These are phyloP conservation scores for Pseudevernia furfuracea DNA, from an alignment of 495 filamentous ascomycete species.

Conservation along the genomic window DNA sequence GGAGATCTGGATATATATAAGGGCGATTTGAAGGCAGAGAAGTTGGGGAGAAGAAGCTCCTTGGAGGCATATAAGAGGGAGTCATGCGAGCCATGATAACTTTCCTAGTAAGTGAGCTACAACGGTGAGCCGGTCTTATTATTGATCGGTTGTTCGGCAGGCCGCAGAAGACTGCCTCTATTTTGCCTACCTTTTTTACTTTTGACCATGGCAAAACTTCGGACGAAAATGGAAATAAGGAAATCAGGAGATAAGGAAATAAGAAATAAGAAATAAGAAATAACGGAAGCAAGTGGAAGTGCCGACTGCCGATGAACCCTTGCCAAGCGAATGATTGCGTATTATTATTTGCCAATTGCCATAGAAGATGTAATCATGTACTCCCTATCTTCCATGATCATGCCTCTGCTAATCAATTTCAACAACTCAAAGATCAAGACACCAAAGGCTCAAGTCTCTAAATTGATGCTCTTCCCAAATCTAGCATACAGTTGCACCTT, in stretches of 20 bases:
- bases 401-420: too few species aligned
- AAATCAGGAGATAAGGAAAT: too few species aligned
- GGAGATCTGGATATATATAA: not conserved
- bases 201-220: not conserved
- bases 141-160: not conserved
- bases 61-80: not conserved
- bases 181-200: too few species aligned
- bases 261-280: too few species aligned
- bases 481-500: slow-evolving; percentile 90
- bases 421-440: too few species aligned
- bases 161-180: not conserved
- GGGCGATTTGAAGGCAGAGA: not conserved
- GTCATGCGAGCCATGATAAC: not conserved
- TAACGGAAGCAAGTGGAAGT: too few species aligned
- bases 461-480: slow-evolving; percentile 90
- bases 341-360: not conserved
- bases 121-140: not conserved
- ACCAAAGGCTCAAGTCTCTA: slow-evolving; percentile 63
- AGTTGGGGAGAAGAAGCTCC: not conserved
- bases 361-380: too few species aligned
- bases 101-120: not conserved
- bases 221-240: not conserved
- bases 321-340: not conserved
- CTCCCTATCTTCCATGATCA: too few species aligned
- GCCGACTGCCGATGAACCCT: slow-evolving; percentile 1